Base-by-base conservation (phyloP, 345 rosid species). In the Anastatica hierochuntica region DNA sequence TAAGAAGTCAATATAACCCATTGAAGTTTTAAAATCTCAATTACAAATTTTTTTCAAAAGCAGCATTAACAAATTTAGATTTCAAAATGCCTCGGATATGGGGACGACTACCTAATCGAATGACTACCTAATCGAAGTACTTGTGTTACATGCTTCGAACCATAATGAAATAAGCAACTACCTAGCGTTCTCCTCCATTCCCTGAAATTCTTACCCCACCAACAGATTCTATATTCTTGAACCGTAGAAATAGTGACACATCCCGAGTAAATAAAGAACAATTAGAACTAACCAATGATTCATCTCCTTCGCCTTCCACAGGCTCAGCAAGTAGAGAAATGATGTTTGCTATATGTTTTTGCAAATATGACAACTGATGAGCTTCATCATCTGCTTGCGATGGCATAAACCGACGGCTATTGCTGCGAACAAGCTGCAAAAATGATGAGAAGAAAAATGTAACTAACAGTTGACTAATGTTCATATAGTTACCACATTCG, bases 311-410 rank as follows among this genome's bases (percentile, higher is more conserved):
- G 30, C 85, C 97, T 61, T 77, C 97, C 31, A 72, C 80, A 11
- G 88, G 78, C 60, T 90, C 96, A 10, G 88, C 81, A 63, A 90
- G 68, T 61, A 90, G 97, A 29, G 86, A 76, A 26, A 90, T 67
- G 57, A 90, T 82, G 74, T 84, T 90, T 49, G 76, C 83, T 71
- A 84, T 53, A 64, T 90, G 97, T 73, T 90, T 90, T 70, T 86
- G 94, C 20, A 90, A 77, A 74, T 90, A 90, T 52, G 95, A 77
- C 57, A 90, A 58, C 33, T 90, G 97, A 74, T 86, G 97, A 67
- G 85, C 86, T 79, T 86, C 97, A 69, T 90, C 97, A 70, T 90
- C 97, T 34, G 79, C 78, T 62, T 77, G 96, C 36, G 97, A 90
- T 53, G 96, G 96, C 90, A 77, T 70, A 72, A 80, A 82, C 43